phyloP scores from a whole-genome alignment of 306 rosid genomes.

The Cicer yamashitae region DNA sequence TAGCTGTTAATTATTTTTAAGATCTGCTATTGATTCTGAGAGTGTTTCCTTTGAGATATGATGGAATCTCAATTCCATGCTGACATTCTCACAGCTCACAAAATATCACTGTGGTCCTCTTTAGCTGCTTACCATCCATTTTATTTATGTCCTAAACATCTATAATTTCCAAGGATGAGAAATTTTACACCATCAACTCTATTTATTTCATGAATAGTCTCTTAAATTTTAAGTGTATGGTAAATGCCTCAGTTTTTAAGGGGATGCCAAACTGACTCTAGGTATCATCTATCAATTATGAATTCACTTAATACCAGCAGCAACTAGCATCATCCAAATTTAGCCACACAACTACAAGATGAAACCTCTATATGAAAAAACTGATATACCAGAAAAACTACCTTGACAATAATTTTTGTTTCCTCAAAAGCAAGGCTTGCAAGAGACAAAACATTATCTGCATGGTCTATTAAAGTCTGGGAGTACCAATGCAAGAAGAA shows the following conservation, averaged over 20 bases:
- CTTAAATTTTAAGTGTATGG: neutral
- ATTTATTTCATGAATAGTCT: slow-evolving; percentile 11
- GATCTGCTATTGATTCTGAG: slow-evolving; percentile 6
- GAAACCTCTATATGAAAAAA: slow-evolving; percentile 26
- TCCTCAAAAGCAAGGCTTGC: slow-evolving; percentile 96
- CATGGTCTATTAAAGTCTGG: slow-evolving; percentile 79
- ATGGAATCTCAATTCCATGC: neutral
- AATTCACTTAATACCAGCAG: slow-evolving; percentile 17
- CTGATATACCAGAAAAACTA: slow-evolving; percentile 45
- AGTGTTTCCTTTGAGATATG: slow-evolving; percentile 3
- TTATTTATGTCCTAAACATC: neutral
- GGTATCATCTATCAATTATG: slow-evolving; percentile 25
- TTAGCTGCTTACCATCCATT: neutral
- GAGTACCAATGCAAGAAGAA: slow-evolving; percentile 98
- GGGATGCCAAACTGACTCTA: slow-evolving; percentile 29
- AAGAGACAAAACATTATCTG: slow-evolving; percentile 91
- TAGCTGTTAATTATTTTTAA: neutral
- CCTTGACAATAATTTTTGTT: slow-evolving; percentile 81
- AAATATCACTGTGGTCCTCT: neutral
- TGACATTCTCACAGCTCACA: neutral
- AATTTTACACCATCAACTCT: slow-evolving; percentile 10
- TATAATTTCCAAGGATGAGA: neutral
- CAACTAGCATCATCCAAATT: slow-evolving; percentile 36
- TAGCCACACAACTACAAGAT: slow-evolving; percentile 34
- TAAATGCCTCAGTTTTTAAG: slow-evolving; percentile 24